Evolutionary conservation across 305 asterid genomes (phyloP), one percentile per base, ranked within the genome.

Genomic region (Solanum hybrid): DNA sequence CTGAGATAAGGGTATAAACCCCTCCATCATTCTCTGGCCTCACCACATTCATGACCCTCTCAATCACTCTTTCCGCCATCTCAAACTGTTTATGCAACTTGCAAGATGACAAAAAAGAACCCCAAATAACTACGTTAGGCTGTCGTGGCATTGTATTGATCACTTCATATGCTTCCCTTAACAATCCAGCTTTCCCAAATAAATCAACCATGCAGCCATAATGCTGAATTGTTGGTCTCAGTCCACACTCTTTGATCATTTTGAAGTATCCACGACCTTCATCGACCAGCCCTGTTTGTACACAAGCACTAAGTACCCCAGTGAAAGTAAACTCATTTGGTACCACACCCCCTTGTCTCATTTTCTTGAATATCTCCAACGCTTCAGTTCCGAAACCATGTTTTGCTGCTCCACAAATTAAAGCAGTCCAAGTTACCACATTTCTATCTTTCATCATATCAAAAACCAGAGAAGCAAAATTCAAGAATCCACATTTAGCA

Each of bases 121-220:
- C 93, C 98, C 98, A 96, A n/a, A 96, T 91, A 6, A 93, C 94
- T 85, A 91, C 92, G 87, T 96, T 96, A 37, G 96, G 95, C 37
- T 95, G 90, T 38, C 86, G 81, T 1, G 94, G 93, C 98, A 95
- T 96, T 3, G 91, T 90, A 26, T 51, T 90, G 69, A 93, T 92
- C 26, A 94, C 87, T 86, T 93, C 94, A 77, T 89, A 93, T 35
- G 98, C 98, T 91, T 94, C 95, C 31, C 87, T 92, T 89, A 95
- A 29, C 89, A 94, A 86, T 34, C 98, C 98, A 10, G 94, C 91
- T 90, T 94, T 96, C 17, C 97, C 98, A 71, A 93, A 92, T 91
- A 95, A 90, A 91, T 95, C 97, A 46, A 95, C 94, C 95, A 96
- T 91, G 91, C 98, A 96, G 22, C 97, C 98, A n/a, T 94, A 96